Conservation (phyloP, 2,329 filamentous ascomycete genomes). For the Aphanoascus verrucosus region DNA sequence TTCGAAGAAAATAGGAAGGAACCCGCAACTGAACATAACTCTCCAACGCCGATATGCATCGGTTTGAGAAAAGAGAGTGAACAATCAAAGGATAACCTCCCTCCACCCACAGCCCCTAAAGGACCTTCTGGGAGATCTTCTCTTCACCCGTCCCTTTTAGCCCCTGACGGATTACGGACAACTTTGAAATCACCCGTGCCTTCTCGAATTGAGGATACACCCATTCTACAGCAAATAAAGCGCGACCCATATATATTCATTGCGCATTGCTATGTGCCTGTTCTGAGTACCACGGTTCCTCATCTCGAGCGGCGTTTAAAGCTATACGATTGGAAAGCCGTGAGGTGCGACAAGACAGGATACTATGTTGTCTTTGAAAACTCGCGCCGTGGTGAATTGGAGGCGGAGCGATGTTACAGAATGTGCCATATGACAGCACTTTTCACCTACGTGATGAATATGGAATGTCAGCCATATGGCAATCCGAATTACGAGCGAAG, state of each 20-base stretch:
- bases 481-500: conserved; percentile 51
- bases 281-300: conserved; percentile 70
- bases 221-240: conserved; percentile 58
- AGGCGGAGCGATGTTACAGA: conserved; percentile 69
- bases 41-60: neutral
- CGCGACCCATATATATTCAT: conserved; percentile 85
- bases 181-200: conserved; percentile 28
- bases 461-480: conserved; percentile 67
- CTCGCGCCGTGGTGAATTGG: conserved; percentile 61
- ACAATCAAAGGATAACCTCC: conserved; percentile 27
- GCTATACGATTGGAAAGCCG: conserved; percentile 66
- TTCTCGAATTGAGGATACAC: conserved; percentile 53
- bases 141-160: conserved; percentile 18
- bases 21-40: conserved; percentile 12
- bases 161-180: conserved; percentile 28
- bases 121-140: conserved; percentile 57
- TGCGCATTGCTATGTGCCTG: conserved; percentile 73
- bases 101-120: conserved; percentile 77
- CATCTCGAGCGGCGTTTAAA: conserved; percentile 87
- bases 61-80: conserved; percentile 8
- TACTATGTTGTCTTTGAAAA: conserved; percentile 90
- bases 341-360: conserved; percentile 72
- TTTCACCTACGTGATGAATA: conserved; percentile 86
- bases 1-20: conserved; percentile 23
- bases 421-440: conserved; percentile 70